Conservation (phyloP, 2,329 filamentous ascomycete species). For the Colletotrichum siamense region DNA sequence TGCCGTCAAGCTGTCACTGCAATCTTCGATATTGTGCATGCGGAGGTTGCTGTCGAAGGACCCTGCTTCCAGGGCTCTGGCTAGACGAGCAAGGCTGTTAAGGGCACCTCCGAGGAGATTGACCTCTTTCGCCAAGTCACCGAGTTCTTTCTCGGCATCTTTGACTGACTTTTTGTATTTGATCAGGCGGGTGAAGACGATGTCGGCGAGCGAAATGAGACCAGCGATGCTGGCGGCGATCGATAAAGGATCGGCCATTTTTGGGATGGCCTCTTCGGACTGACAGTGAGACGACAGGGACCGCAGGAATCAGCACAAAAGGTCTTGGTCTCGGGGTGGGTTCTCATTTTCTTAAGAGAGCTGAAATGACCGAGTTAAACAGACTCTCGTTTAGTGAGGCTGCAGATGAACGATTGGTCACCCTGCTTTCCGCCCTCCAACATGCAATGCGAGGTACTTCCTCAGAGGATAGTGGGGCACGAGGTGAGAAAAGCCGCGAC, state of each 20-base stretch:
- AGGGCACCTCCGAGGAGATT: background rate
- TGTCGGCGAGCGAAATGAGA: background rate
- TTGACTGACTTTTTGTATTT: background rate
- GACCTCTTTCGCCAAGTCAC: background rate
- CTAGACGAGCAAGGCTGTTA: background rate
- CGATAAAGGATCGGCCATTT: background rate
- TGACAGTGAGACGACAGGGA: too few species aligned
- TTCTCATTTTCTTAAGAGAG: too few species aligned
- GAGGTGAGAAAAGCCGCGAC: too few species aligned
- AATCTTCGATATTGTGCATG: background rate
- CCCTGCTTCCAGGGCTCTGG: background rate
- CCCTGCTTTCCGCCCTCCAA: too few species aligned
- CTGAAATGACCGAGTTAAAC: too few species aligned
- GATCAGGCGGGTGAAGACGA: background rate
- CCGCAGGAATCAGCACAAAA: too few species aligned
- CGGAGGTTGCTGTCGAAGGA: background rate
- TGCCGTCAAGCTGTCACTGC: background rate
- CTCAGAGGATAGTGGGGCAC: too few species aligned
- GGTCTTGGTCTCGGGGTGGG: too few species aligned
- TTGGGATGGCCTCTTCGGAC: too few species aligned
- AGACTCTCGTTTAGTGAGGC: too few species aligned
- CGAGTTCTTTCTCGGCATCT: background rate
- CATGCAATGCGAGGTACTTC: too few species aligned
- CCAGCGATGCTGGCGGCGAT: constrained; percentile 9
- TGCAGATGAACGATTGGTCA: too few species aligned